Percentiles rank a stretch among this genome's conserved stretches.
phyloP scores from a whole-genome alignment of 2,329 filamentous ascomycete species.

The Diaporthe vaccinii region DNA sequence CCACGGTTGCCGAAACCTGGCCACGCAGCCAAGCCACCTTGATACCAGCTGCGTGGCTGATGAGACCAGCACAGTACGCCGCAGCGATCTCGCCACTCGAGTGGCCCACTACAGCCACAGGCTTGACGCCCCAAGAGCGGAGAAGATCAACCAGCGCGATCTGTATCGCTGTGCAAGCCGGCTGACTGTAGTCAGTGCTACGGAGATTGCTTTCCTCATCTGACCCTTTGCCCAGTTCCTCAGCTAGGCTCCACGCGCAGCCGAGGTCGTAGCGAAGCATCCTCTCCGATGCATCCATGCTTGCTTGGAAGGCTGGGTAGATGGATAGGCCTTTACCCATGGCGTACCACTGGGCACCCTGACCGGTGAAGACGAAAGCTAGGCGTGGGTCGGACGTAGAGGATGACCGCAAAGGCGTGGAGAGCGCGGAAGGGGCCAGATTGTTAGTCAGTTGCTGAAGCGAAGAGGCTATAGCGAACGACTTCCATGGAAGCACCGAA shows the following conservation, averaged over 20 bases:
- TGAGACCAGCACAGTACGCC: constrained; percentile 47
- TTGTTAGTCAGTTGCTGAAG: neutral
- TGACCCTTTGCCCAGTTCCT: neutral
- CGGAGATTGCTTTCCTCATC: constrained; percentile 18
- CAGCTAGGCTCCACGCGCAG: constrained; percentile 44
- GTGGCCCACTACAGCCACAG: constrained; percentile 53
- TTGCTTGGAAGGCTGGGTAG: constrained; percentile 12
- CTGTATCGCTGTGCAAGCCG: constrained; percentile 63
- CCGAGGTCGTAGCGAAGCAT: constrained; percentile 43
- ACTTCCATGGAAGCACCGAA: constrained; percentile 47
- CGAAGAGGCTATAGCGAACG: constrained; percentile 46
- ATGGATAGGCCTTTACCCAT: constrained; percentile 44
- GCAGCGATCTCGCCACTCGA: constrained; percentile 57
- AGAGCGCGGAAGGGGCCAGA: neutral
- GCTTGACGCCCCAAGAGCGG: constrained; percentile 47
- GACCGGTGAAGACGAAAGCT: constrained; percentile 41
- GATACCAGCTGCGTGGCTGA: constrained; percentile 30
- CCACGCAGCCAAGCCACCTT: constrained; percentile 64
- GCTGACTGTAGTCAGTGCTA: constrained; percentile 53
- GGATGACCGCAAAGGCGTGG: constrained; percentile 8
- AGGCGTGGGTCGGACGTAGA: constrained; percentile 21
- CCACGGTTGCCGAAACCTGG: constrained; percentile 57
- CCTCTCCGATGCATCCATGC: constrained; percentile 41
- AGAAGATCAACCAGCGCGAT: constrained; percentile 57
- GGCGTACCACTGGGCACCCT: constrained; percentile 42